These are phyloP conservation scores for Rhodosporidiobolus odoratus DNA, from an alignment of 768 basidiomycete genomes.

Conservation along the genomic window DNA sequence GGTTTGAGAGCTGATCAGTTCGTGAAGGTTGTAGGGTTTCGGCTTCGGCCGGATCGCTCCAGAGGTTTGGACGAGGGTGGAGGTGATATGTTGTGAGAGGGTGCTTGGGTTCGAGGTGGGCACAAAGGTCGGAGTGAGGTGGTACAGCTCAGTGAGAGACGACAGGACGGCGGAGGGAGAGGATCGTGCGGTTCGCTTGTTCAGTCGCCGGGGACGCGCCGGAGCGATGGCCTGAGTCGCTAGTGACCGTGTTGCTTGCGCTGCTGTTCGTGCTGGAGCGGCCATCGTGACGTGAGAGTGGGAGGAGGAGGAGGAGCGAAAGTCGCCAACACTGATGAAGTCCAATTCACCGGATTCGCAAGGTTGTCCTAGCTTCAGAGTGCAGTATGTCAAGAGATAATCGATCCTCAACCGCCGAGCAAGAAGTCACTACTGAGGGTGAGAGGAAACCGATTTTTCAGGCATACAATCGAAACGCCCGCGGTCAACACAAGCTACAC, in stretches of 20 bases:
- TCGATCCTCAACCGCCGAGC: too few species aligned
- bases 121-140: conserved; percentile 31
- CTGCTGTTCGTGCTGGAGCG: background rate
- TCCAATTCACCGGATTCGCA: too few species aligned
- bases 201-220: conserved; percentile 4
- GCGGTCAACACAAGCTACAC: too few species aligned
- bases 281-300: background rate
- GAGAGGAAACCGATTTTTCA: too few species aligned
- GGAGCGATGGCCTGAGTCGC: background rate
- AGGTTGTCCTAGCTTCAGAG: too few species aligned
- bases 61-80: background rate
- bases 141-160: conserved; percentile 24
- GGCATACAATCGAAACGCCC: too few species aligned
- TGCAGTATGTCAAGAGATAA: too few species aligned
- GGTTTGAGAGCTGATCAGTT: background rate
- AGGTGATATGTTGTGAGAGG: background rate
- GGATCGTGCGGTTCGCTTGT: conserved; percentile 1
- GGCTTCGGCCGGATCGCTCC: background rate
- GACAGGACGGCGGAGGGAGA: background rate
- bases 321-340: too few species aligned
- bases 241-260: background rate
- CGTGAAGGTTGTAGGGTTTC: conserved; percentile 6
- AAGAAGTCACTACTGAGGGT: too few species aligned
- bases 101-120: background rate
- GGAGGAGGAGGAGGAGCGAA: background rate